Base-by-base conservation (phyloP, 495 filamentous ascomycete species). In the Penicillium nucicola region DNA sequence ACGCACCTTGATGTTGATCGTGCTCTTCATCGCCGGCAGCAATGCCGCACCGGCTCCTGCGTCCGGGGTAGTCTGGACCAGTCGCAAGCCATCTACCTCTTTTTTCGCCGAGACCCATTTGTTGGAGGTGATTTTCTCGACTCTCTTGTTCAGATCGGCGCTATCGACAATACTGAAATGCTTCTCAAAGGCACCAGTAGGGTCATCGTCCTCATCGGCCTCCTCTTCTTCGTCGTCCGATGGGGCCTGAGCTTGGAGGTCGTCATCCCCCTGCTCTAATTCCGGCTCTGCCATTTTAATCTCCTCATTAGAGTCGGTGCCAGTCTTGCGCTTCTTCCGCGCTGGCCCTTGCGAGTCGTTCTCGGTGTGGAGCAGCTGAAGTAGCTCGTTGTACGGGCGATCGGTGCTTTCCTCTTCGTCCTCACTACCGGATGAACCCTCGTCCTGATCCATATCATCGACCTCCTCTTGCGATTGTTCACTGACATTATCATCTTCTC, bases 81-180 rank as follows among this genome's bases (percentile, higher is more conserved):
- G 40, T 51, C 62, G 68, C 38, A 84, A 22, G 68, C 81, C 49
- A 82, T 70, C 71, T 1, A 69, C 47, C 22, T 74, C 68, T 44
- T 69, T 69, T 48, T 73, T 77, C 7, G 53, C 44, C 12, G 49
- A 60, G 5, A 64, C 63, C 85, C 88, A 95, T 52, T 83, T 75
- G 30, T 79, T 79, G 12, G 77, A 66, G 28, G 68, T 58, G 5
- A 76, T 69, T 19, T 72, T 65, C 55, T 84, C 64, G 20, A 92
- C 70, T 41, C 75, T 74, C 53, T 66, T 66, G 8, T 71, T 66
- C 2, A 90, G 54, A 15, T 77, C 66, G 5, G 77, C 69, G 33
- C 85, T 79, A 14, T 87, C 78, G 1, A 82, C 79, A 17, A 70
- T 68, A 23, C 80, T 77, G 67, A 96, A 92, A 65, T 96, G 92